Conservation (phyloP, 2,329 filamentous ascomycete genomes). For the Metarhizium album region DNA sequence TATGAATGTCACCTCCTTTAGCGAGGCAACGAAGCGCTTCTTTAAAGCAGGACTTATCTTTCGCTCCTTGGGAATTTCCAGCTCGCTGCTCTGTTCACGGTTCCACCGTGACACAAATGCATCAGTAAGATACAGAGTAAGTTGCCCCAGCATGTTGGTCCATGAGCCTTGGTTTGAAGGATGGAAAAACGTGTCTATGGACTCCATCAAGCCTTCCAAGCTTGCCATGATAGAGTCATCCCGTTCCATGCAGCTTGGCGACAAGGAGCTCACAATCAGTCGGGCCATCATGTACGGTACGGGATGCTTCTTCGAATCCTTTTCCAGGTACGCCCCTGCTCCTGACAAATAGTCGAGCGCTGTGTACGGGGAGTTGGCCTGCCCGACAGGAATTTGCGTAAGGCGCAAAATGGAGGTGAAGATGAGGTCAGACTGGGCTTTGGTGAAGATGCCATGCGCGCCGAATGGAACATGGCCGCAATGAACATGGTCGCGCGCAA, state of each 20-base stretch:
- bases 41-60: conserved; percentile 73
- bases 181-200: conserved; percentile 97
- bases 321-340: conserved; percentile 75
- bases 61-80: conserved; percentile 72
- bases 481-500: conserved; percentile 73
- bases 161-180: conserved; percentile 90
- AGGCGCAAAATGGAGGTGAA: conserved; percentile 85
- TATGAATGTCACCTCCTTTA: conserved; percentile 95
- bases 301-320: conserved; percentile 89
- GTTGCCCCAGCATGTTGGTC: conserved; percentile 81
- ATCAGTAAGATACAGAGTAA: conserved; percentile 86
- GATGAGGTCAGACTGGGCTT: conserved; percentile 82
- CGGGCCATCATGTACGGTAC: conserved; percentile 84
- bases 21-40: conserved; percentile 75
- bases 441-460: conserved; percentile 82
- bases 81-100: conserved; percentile 82
- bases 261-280: conserved; percentile 88
- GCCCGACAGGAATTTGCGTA: conserved; percentile 91
- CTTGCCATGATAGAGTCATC: conserved; percentile 71
- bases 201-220: conserved; percentile 84
- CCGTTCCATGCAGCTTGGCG: conserved; percentile 68
- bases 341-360: conserved; percentile 75
- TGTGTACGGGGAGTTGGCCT: conserved; percentile 87
- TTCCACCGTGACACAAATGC: conserved; percentile 98
- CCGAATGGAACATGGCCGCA: conserved; percentile 69